phyloP scores from a whole-genome alignment of 768 basidiomycete species.

The Multifurca ochricompacta region DNA sequence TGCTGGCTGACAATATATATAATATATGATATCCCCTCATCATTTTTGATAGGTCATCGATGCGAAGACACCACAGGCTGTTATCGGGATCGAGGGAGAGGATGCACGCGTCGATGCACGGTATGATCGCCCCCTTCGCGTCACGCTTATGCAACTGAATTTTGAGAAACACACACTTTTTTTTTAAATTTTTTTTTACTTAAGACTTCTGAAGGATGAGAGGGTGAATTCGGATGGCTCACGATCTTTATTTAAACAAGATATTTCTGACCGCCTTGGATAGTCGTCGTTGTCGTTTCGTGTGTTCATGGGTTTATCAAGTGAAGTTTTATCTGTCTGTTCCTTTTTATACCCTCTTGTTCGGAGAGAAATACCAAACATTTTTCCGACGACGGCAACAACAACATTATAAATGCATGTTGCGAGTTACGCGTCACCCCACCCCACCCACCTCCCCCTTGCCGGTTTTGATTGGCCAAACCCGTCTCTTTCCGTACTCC shows the following conservation, averaged over 20 bases:
- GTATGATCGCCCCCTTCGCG: slow-evolving; percentile 37
- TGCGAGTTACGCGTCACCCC: no score
- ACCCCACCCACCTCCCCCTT: no score
- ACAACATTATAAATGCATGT: no score
- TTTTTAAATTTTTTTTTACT: background rate
- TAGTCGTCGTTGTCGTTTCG: no score
- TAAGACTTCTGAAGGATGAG: slow-evolving; percentile 89
- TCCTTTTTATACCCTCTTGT: background rate
- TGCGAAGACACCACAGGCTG: slow-evolving; percentile 83
- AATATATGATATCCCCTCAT: background rate
- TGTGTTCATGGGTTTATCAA: background rate
- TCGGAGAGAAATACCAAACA: no score
- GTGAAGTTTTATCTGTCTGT: no score
- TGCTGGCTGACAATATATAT: background rate
- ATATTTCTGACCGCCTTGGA: slow-evolving; percentile 39
- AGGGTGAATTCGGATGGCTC: slow-evolving; percentile 49
- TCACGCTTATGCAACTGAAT: background rate
- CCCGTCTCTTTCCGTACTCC: no score
- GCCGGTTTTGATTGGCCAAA: no score
- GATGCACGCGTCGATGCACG: slow-evolving; percentile 82
- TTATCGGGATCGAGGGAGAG: slow-evolving; percentile 83
- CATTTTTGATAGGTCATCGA: slow-evolving; percentile 70
- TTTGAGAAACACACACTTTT: slow-evolving; percentile 1
- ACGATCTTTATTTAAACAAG: slow-evolving; percentile 42
- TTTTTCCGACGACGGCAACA: no score